Base-by-base conservation (phyloP, 257 asterid species). In the Oldenlandia corymbosa region DNA sequence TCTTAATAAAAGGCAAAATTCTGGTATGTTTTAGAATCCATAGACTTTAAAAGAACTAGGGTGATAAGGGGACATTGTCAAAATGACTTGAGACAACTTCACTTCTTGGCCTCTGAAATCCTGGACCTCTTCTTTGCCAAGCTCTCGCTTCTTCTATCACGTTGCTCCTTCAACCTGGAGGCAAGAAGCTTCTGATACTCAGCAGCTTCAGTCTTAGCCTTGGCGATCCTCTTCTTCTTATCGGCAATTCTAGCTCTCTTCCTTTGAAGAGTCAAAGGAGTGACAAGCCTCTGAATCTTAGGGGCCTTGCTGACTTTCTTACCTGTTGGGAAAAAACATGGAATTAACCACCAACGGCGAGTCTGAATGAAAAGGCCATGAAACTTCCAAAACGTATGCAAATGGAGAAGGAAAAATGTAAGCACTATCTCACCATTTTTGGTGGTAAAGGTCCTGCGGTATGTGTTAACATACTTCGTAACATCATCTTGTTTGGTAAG, bases 101-200 rank as follows among this genome's bases (percentile, higher is more conserved):
- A 36, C 42, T 36, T 36, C 42, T 36, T 36, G 37, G 81, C 74
- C 23, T 62, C 75, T 23, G 94, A 84, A 24, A 84, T 82, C 52
- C 86, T 78, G 11, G 94, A 83, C 37, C 94, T 69, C 79, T 78
- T 86, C 86, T 84, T 86, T 1, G 94, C 94, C 75, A 86, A 70
- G 47, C 94, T 86, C 78, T 86, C 88, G 14, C 91, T 83, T 1
- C 94, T 80, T 78, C 71, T 81, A 36, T 86, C 94, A 26, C 91
- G 76, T 68, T 86, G 94, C 71, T 86, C 94, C 86, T 86, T 86
- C 85, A 86, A 60, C 48, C 91, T 80, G 10, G 94, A 78, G 83
- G 84, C 12, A n/a, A n/a, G n/a, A n/a, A n/a, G n/a, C n/a, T n/a
- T n/a, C n/a, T n/a, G n/a, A n/a, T n/a, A n/a, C n/a, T 86, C 94